Evolutionary conservation across 108 stramenopile genomes (phyloP).

Genomic region (Mayamaea pseudoterrestris): DNA sequence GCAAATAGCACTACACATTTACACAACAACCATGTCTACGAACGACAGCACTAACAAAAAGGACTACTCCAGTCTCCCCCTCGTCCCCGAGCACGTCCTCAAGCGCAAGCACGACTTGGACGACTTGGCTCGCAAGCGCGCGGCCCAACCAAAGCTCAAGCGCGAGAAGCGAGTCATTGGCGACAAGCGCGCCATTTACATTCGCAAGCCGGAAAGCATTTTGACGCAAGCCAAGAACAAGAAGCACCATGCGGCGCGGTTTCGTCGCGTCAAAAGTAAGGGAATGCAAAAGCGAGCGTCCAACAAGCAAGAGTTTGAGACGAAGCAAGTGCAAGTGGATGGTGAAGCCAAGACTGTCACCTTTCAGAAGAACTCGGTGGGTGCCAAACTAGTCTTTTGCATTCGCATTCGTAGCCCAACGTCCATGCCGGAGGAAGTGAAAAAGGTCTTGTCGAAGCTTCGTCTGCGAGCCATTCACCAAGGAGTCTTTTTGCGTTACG

Average conservation of each 20-base stretch:
- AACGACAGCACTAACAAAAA: no score
- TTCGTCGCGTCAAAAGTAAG: slow-evolving; percentile 61
- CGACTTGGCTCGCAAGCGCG: slow-evolving; percentile 47
- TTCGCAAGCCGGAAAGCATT: slow-evolving; percentile 62
- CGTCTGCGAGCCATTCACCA: slow-evolving; percentile 49
- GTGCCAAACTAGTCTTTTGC: slow-evolving; percentile 53
- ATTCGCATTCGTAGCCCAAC: slow-evolving; percentile 58
- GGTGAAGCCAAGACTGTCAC: slow-evolving; percentile 15
- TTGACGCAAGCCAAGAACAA: slow-evolving; percentile 33
- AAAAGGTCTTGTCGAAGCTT: slow-evolving; percentile 34
- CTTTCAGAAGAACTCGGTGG: slow-evolving; percentile 70
- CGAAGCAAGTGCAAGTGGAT: slow-evolving; percentile 31
- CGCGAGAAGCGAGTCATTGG: not conserved
- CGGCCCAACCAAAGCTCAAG: slow-evolving; percentile 35
- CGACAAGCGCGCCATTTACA: slow-evolving; percentile 14
- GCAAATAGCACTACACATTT: no score
- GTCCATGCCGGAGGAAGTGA: slow-evolving; percentile 32
- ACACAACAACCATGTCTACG: no score
- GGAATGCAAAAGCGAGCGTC: slow-evolving; percentile 80
- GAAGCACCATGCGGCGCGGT: slow-evolving; percentile 45
- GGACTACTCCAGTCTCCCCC: slow-evolving; percentile 44
- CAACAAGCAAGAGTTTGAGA: slow-evolving; percentile 35
- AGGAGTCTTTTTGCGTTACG: slow-evolving; percentile 70
- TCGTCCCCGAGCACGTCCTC: slow-evolving; percentile 74
- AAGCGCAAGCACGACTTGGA: slow-evolving; percentile 79